Base-by-base conservation (phyloP, 768 basidiomycete species). In the Xerocomellus chrysenteron region DNA sequence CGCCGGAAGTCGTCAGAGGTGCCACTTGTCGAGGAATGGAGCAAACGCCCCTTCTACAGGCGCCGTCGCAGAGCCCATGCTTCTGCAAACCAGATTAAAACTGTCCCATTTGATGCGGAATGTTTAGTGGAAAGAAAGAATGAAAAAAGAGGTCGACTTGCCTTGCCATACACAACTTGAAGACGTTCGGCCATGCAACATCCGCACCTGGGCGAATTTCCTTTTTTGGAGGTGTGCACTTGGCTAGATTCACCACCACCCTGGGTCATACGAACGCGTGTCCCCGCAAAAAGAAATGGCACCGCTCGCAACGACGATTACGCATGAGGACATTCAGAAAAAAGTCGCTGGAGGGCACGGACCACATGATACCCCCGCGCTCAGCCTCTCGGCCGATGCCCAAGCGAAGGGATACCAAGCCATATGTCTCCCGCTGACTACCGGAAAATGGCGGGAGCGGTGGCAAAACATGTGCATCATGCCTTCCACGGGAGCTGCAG, bases 401-500 rank as follows among this genome's bases (percentile, higher is more conserved):
- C 81, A 76, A 47, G 59, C 75, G 12, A 87, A 84, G 54, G 89
- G 89, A 17, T 98, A 94, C 67, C 85, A 90, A 52, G 69, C 78
- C 1, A 78, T 93, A 41, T 90, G 86, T 65, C 70, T 95, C 17
- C 94, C 94, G n/a, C 78, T 98, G n/a, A 94, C 95, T 24, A 96
- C 89, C 53, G 79, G 80, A 17, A 82, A 81, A 45, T 99, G 97
- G 97, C 85, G 83, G 64, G 78, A 83, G 59, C 78, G 97, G 53
- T 99, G 97, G 96, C 80, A 82, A 61, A 77, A 84, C 52, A 92
- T 98, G 83, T 99, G 97, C 73, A 76, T 93, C 59, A 72, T 90
- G 54, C 79, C 83, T 2, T 72, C 77, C 14, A 74, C 76, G n/a
- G 68, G 66, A 37, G 65, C 59, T 39, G 71, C 54, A 65, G 68